phyloP scores from a whole-genome alignment of 2,329 filamentous ascomycete genomes.

The Cryphonectria radicalis region DNA sequence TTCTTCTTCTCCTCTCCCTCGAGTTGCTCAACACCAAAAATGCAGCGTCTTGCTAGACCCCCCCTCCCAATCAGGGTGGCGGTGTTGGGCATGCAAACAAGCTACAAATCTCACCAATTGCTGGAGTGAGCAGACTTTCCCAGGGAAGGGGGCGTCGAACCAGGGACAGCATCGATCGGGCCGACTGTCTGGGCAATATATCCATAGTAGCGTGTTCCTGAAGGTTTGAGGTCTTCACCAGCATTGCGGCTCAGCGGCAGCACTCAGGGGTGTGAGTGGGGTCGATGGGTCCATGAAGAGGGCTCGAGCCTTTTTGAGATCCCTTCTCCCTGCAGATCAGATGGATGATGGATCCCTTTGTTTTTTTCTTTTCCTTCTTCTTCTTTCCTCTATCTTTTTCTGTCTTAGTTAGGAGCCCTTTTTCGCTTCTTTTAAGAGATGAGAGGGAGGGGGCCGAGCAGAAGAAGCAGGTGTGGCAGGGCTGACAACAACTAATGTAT shows the following conservation, averaged over 20 bases:
- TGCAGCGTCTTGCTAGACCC: not conserved
- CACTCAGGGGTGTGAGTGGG: constrained; percentile 26
- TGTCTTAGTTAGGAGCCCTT: not conserved
- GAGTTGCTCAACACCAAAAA: not conserved
- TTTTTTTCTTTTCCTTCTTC: not conserved
- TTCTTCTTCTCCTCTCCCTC: no score
- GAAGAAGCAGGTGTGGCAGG: not conserved
- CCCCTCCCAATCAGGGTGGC: not conserved
- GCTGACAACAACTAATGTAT: not conserved
- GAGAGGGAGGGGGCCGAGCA: not conserved
- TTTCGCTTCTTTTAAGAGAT: not conserved
- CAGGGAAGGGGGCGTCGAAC: not conserved
- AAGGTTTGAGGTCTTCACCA: constrained; percentile 17
- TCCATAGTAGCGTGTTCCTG: not conserved
- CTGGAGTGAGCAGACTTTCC: not conserved
- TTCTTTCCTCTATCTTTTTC: not conserved
- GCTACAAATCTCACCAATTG: not conserved
- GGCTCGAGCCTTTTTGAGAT: constrained; percentile 24
- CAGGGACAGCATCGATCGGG: not conserved
- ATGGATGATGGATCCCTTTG: not conserved
- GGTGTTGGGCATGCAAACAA: not conserved
- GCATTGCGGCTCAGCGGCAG: constrained; percentile 26
- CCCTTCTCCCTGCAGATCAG: constrained; percentile 18
- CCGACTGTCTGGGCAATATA: not conserved
- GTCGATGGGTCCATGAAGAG: constrained; percentile 22